phyloP scores from a whole-genome alignment of 257 asterid species.

The Solanum etuberosum region DNA sequence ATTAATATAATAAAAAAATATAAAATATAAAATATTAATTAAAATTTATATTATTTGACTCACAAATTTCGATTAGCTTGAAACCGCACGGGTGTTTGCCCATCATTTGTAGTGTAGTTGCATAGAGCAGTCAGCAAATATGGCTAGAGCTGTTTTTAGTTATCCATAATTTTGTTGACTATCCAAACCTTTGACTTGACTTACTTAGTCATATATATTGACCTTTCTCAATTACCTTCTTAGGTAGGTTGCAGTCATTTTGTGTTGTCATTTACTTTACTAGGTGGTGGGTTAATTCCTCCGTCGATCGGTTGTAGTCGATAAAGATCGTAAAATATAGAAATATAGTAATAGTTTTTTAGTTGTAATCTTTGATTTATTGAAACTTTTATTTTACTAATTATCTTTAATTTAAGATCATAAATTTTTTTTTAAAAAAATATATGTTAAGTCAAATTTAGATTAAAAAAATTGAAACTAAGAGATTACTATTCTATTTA shows the following conservation, averaged over 20 bases:
- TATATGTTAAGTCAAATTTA: too few species aligned
- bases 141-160: not conserved
- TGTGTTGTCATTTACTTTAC: not conserved
- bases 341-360: too few species aligned
- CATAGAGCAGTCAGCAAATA: not conserved
- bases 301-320: too few species aligned
- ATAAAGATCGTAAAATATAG: accelerated
- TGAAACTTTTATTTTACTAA: too few species aligned
- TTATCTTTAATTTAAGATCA: too few species aligned
- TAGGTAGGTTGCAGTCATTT: not conserved
- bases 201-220: not conserved
- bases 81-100: not conserved
- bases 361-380: too few species aligned
- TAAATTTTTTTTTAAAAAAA: too few species aligned
- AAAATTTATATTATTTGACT: too few species aligned
- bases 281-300: not conserved
- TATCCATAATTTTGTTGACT: not conserved
- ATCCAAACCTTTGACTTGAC: not conserved
- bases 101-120: not conserved
- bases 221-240: not conserved
- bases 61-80: accelerated
- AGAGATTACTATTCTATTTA: not conserved
- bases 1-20: too few species aligned
- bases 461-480: too few species aligned
- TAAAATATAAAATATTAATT: accelerated